Conservation (phyloP, 148 eudicot species). For the Chenopodium album region DNA sequence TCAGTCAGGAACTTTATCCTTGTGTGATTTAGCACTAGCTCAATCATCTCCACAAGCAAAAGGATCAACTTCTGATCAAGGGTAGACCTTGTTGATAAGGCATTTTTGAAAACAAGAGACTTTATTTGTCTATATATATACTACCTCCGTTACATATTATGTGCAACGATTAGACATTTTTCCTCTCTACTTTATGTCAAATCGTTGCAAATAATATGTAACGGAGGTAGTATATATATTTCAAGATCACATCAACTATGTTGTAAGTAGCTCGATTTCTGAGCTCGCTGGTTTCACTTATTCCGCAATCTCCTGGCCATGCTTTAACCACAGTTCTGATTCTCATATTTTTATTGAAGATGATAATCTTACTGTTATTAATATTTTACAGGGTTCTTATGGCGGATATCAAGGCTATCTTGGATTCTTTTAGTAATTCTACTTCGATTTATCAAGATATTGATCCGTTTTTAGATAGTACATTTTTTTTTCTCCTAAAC, state of each 20-base stretch:
- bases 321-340: slow-evolving; percentile 5
- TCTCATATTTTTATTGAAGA: background rate
- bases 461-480: too few relatives aligned
- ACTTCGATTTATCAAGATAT: too few relatives aligned
- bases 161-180: too few relatives aligned
- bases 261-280: slow-evolving; percentile 8
- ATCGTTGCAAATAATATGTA: too few relatives aligned
- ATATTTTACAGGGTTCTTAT: too few relatives aligned
- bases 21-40: slow-evolving; percentile 58
- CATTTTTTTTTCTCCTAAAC: too few relatives aligned
- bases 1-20: slow-evolving; percentile 74
- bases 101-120: background rate
- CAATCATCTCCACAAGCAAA: slow-evolving; percentile 41
- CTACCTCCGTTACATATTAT: too few relatives aligned
- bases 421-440: too few relatives aligned
- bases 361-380: too few relatives aligned
- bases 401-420: background rate
- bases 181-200: too few relatives aligned
- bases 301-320: background rate
- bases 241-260: background rate
- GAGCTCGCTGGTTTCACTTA: background rate
- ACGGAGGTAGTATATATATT: background rate
- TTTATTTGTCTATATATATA: background rate
- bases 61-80: background rate
- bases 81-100: background rate